These are phyloP conservation scores for Malus domestica DNA, from an alignment of 306 rosid species.

Conservation along the genomic window DNA sequence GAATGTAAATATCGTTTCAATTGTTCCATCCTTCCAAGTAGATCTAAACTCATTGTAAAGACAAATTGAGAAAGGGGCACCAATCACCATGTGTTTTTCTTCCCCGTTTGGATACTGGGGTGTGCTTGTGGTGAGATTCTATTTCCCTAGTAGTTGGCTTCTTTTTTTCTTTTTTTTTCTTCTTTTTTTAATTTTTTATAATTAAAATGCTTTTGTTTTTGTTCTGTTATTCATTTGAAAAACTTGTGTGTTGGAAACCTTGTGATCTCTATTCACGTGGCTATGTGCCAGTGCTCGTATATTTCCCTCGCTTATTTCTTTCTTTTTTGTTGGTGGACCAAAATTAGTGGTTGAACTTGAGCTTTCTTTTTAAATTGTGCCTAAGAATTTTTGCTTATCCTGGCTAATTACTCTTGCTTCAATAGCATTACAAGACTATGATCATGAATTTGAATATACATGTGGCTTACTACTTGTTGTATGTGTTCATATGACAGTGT, in stretches of 20 bases:
- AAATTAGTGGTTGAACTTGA: not conserved
- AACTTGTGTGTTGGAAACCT: not conserved
- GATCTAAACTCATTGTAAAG: not conserved
- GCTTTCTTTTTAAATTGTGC: not conserved
- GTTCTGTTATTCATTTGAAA: not conserved
- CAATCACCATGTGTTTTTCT: not conserved
- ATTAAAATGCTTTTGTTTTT: not conserved
- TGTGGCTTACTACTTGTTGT: not conserved
- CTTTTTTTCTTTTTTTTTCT: not conserved
- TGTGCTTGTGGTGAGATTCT: not conserved
- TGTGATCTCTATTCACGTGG: not conserved
- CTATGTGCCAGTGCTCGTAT: not conserved
- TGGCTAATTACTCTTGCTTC: conserved; percentile 6
- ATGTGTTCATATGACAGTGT: conserved; percentile 19
- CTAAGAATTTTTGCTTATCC: not conserved
- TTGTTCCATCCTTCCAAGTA: too few relatives aligned
- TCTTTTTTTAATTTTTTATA: not conserved
- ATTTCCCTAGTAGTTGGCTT: not conserved
- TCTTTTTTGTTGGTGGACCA: not conserved
- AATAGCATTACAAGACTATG: not conserved
- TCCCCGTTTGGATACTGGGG: not conserved
- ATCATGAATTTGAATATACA: not conserved
- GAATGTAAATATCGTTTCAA: not conserved
- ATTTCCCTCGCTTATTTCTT: too few relatives aligned
- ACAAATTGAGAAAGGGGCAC: not conserved